Percentiles rank a stretch among this genome's conserved stretches.
Evolutionary conservation across 805 yeast species (phyloP).

Genomic region (Diddensiella santjacobensis): DNA sequence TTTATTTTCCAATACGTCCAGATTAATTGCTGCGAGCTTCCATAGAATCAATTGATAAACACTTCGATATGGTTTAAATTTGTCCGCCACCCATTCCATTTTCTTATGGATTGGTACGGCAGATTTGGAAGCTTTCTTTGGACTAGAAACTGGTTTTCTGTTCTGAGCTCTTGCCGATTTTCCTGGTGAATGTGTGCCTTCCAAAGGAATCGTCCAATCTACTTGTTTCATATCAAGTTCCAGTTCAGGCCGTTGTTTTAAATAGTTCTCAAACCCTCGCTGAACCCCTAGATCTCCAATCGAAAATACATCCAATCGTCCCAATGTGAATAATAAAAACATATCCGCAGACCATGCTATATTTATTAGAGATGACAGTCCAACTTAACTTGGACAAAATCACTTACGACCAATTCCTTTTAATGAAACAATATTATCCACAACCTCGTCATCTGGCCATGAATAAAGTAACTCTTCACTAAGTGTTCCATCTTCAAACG

Average conservation of each 20-base stretch:
- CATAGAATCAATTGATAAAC: conserved; percentile 69
- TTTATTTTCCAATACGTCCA: conserved; percentile 42
- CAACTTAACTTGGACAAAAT: conserved; percentile 2
- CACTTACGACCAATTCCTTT: conserved; percentile 34
- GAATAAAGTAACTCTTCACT: conserved; percentile 27
- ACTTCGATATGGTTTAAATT: conserved; percentile 63
- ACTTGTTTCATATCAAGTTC: conserved; percentile 36
- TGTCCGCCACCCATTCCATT: conserved; percentile 61
- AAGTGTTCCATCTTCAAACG: conserved; percentile 26
- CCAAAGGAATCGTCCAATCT: conserved; percentile 25
- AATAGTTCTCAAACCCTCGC: conserved; percentile 68
- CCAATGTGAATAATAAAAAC: conserved; percentile 72
- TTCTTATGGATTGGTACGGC: conserved; percentile 37
- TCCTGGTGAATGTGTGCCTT: conserved; percentile 29
- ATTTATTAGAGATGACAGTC: not conserved
- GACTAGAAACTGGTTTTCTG: conserved; percentile 35
- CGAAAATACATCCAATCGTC: conserved; percentile 67
- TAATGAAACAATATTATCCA: conserved; percentile 29
- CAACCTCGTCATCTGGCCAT: conserved; percentile 31
- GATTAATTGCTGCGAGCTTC: conserved; percentile 60
- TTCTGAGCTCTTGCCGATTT: conserved; percentile 33
- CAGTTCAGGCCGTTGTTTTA: conserved; percentile 40
- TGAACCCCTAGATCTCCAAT: conserved; percentile 81
- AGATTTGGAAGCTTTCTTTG: conserved; percentile 37
- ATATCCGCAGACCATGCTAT: conserved; percentile 78